phyloP scores from a whole-genome alignment of 805 yeast species.

The Wickerhamomyces ciferrii region DNA sequence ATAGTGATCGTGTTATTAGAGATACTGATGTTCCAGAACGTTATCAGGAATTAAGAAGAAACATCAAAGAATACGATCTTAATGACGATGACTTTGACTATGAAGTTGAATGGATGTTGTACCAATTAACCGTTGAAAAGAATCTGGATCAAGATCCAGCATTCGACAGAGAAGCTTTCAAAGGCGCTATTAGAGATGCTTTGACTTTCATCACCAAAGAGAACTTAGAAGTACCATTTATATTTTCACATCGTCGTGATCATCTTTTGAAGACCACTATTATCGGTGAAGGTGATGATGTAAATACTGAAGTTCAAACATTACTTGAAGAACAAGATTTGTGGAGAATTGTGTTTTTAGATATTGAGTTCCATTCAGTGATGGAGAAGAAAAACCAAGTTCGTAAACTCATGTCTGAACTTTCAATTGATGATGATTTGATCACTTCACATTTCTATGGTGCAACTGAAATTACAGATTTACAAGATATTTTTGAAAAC shows the following conservation, averaged over 20 bases:
- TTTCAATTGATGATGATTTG: constrained; percentile 54
- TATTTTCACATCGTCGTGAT: constrained; percentile 94
- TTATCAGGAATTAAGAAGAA: constrained; percentile 67
- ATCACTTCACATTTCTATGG: constrained; percentile 48
- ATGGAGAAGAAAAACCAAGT: constrained; percentile 67
- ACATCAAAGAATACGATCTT: constrained; percentile 64
- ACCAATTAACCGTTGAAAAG: constrained; percentile 55
- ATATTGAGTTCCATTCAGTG: constrained; percentile 82
- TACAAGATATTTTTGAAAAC: constrained; percentile 85
- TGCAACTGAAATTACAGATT: constrained; percentile 65
- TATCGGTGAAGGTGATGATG: constrained; percentile 36
- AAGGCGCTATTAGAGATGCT: constrained; percentile 63
- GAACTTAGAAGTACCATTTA: constrained; percentile 86
- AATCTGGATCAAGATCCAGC: constrained; percentile 26
- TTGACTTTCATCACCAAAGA: constrained; percentile 72
- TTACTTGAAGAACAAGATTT: constrained; percentile 75
- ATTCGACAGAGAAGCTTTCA: constrained; percentile 48
- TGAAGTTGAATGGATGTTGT: constrained; percentile 82
- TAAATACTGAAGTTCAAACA: constrained; percentile 32
- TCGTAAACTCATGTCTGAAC: constrained; percentile 45
- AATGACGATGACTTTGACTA: constrained; percentile 60
- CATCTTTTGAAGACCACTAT: constrained; percentile 60
- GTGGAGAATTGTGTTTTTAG: constrained; percentile 86
- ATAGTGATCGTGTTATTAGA: constrained; percentile 84
- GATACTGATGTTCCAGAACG: constrained; percentile 90